phyloP scores from a whole-genome alignment of 257 asterid genomes.

The Fraxinus anomala region DNA sequence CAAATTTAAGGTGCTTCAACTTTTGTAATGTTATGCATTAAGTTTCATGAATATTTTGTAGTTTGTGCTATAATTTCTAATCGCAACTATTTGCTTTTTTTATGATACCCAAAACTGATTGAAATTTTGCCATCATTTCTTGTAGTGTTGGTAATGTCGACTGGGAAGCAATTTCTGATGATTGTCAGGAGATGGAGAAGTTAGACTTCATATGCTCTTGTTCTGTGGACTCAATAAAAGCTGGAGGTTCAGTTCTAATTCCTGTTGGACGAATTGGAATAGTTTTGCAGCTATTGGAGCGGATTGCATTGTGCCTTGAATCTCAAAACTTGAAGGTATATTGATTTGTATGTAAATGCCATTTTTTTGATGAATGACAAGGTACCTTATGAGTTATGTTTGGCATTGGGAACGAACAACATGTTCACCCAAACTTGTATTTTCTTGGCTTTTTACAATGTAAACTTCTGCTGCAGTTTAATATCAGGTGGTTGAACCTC shows the following conservation, averaged over 20 bases:
- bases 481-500: constrained; percentile 13
- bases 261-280: constrained; percentile 74
- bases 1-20: constrained; percentile 48
- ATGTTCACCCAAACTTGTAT: constrained; percentile 8
- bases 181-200: constrained; percentile 66
- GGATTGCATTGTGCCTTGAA: constrained; percentile 46
- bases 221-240: constrained; percentile 58
- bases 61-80: constrained; percentile 6
- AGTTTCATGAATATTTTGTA: background rate
- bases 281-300: constrained; percentile 79
- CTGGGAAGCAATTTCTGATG: constrained; percentile 42
- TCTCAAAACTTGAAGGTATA: constrained; percentile 65
- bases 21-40: constrained; percentile 16
- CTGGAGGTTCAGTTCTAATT: constrained; percentile 81
- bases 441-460: constrained; percentile 4
- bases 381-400: constrained; percentile 1
- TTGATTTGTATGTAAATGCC: background rate
- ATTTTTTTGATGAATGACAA: constrained; percentile 7
- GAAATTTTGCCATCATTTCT: constrained; percentile 22
- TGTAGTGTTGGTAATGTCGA: constrained; percentile 42
- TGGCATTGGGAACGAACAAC: constrained; percentile 16
- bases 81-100: constrained; percentile 11
- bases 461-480: constrained; percentile 9
- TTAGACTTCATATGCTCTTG: constrained; percentile 71
- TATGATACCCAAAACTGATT: constrained; percentile 24